Evolutionary conservation across 768 basidiomycete species (phyloP), one percentile per base, ranked within the genome.

Genomic region (Mycena chlorophos): DNA sequence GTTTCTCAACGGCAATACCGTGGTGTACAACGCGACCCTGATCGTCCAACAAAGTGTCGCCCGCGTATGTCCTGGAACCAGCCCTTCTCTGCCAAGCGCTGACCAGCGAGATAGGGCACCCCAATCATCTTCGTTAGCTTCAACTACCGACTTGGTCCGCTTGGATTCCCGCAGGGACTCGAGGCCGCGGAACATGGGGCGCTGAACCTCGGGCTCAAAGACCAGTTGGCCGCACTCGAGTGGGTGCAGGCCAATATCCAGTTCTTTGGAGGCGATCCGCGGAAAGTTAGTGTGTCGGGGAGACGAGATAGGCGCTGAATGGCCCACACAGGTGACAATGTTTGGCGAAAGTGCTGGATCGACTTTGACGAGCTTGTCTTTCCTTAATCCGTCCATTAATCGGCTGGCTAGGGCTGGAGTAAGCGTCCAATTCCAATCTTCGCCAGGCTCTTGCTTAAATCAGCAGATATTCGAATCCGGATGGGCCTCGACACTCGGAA

Each of bases 221-320:
- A 80, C 52, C 70, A 76, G 55, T 47, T 72, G 23, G 56, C 64
- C 5, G 78, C 75, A 4, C 65, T 79, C 3, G 50, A 66, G 43
- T 80, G 78, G 84, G 75, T 86, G 0, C 79, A 85, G 51, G 61
- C 69, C 38, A 78, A 87, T 56, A 83, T 86, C 49, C 69, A 63
- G 28, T 62, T 68, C 0, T 86, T 86, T 64, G 83, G 84, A 2
- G 85, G 85, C n/a, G 81, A 78, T 59, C 71, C 71, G 13, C 60
- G 23, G 10, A 75, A 77, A 66, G 77, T 76, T 5, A 4, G 10
- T 16, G n/a, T 22, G 22, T 10, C 29, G 17, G 25, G 5, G 5
- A 13, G 17, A 4, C n/a, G n/a, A 10, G 17, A 2, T 38, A 3
- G 17, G 26, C 17, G n/a, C 10, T 13, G 12, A 20, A 38, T 20